Evolutionary conservation across 176 grass and related monocot species (phyloP).

Genomic region (Carex myosuroides): DNA sequence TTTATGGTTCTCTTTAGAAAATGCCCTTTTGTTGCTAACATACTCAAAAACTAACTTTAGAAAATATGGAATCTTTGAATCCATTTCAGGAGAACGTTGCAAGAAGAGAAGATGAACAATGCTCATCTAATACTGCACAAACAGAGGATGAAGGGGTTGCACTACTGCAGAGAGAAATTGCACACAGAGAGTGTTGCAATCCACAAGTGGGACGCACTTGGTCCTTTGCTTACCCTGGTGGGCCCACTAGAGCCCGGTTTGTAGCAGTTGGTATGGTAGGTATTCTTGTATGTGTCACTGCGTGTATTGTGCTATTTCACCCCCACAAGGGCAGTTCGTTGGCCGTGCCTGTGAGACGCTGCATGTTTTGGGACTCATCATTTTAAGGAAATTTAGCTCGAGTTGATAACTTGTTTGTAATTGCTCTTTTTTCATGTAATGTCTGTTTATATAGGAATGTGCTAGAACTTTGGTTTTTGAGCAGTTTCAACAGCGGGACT

Average conservation of each 20-base stretch:
- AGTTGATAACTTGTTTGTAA: conserved; percentile 2
- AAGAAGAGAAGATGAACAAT: conserved; percentile 14
- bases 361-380: conserved; percentile 37
- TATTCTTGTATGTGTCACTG: conserved; percentile 65
- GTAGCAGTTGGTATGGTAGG: conserved; percentile 30
- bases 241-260: conserved; percentile 36
- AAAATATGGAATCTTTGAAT: neutral
- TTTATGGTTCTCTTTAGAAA: neutral
- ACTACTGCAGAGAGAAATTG: conserved; percentile 41
- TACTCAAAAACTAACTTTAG: neutral
- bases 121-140: conserved; percentile 13
- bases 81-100: conserved; percentile 35
- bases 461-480: neutral
- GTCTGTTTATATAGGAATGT: neutral
- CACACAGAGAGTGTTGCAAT: conserved; percentile 34
- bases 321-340: conserved; percentile 41
- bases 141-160: conserved; percentile 29
- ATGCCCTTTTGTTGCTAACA: neutral
- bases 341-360: conserved; percentile 57
- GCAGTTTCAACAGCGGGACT: neutral
- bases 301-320: conserved; percentile 70
- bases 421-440: neutral
- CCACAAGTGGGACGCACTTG: conserved; percentile 24
- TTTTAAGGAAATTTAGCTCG: conserved; percentile 38
- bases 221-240: conserved; percentile 26